Conservation (phyloP, 208 protist genomes). For the Leishmania martiniquensis region DNA sequence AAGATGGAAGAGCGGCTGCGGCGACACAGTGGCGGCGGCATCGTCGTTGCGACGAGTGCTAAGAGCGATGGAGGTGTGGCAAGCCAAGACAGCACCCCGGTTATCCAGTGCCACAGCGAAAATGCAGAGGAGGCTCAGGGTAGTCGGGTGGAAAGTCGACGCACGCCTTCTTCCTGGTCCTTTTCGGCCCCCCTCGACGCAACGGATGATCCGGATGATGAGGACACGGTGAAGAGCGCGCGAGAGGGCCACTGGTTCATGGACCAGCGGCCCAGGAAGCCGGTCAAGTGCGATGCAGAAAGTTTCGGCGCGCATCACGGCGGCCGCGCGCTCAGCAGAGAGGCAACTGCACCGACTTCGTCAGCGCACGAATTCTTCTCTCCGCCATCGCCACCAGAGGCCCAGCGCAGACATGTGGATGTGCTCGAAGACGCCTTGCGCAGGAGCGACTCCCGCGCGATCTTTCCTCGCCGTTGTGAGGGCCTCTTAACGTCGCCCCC, state of each 20-base stretch:
- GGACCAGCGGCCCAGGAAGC: not conserved
- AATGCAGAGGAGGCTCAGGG: not conserved
- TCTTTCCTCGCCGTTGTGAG: not conserved
- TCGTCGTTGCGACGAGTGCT: not conserved
- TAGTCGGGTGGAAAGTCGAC: not conserved
- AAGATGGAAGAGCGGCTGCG: slow-evolving; percentile 22
- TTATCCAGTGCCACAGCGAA: not conserved
- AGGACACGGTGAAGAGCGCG: not conserved
- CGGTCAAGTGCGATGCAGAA: not conserved
- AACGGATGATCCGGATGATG: not conserved
- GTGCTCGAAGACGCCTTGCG: slow-evolving; percentile 14
- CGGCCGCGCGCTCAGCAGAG: not conserved
- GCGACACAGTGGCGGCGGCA: not conserved
- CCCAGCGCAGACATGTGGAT: slow-evolving; percentile 13
- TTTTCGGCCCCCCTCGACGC: not conserved
- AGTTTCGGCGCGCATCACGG: not conserved
- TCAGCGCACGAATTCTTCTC: slow-evolving; percentile 22
- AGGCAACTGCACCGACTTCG: not conserved
- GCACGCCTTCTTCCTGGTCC: not conserved
- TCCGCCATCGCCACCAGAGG: slow-evolving; percentile 7
- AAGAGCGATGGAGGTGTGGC: slow-evolving; percentile 7
- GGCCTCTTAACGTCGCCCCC: slow-evolving; percentile 7
- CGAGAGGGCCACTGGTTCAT: not conserved
- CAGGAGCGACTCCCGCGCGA: not conserved
- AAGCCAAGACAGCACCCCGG: not conserved